Evolutionary conservation across 179 eudicot species (phyloP), one percentile per base, ranked within the genome.

Genomic region (Heliamphora pulchella): DNA sequence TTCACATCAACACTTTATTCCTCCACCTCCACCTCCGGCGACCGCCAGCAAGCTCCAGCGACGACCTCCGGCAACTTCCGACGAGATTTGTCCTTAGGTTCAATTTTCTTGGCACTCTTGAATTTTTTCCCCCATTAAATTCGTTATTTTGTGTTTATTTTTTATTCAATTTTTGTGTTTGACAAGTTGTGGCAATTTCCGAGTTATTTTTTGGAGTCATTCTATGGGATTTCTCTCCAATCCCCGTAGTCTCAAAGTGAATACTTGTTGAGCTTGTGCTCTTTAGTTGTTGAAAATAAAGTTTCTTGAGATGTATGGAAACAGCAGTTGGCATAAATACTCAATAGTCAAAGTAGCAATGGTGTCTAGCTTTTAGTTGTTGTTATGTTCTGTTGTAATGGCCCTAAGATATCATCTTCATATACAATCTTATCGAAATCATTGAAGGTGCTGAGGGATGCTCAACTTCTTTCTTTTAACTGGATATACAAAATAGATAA

Each of bases 361-460:
- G n/a, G 50, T 44, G 15, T 18, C 17, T 67, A 6, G 17, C 6
- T 41, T 5, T 53, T 43, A 8, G 43, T 8, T 11, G 48, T 43
- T 31, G 50, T 59, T n/a, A 18, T 48, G n/a, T 74, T 54, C 1
- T 15, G 9, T 54, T 7, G 71, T 78, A 31, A 44, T 18, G 5
- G 57, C 44, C 59, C 46, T 5, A 10, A 77, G 63, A 39, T 8
- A n/a, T 68, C 65, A 69, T 79, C 63, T 67, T 3, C 31, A 9
- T 44, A 41, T 68, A 54, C n/a, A 39, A 53, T 9, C 41, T 51
- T 65, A 18, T 43, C 65, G 63, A 72, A 57, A 8, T 71, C 17
- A 53, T 11, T 78, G 74, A 82, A 82, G 84, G 81, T 78, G 81
- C 59, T 74, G 78, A 85, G 82, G 87, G 87, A 80, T 71, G 74